These are phyloP conservation scores for Pyrrhoderma lamaoense DNA, from an alignment of 1,284 basidiomycete species.

Conservation along the genomic window DNA sequence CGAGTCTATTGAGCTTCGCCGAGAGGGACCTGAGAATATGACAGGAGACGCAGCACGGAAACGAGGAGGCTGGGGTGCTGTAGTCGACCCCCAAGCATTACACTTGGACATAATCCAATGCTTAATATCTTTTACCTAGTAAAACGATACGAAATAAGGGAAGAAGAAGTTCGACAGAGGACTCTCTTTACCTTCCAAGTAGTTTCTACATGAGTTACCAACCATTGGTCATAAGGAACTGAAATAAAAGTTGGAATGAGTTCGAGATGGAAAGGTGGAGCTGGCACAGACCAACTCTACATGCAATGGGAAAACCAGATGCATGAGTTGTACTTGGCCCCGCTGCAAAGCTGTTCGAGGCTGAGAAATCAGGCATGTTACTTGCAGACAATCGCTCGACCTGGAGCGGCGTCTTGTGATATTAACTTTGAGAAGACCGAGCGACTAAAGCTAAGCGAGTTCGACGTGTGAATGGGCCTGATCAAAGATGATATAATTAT, in stretches of 20 bases:
- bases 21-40: constrained; percentile 39
- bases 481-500: no score
- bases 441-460: no score
- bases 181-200: constrained; percentile 34
- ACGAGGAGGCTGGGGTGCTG: constrained; percentile 32
- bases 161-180: not conserved
- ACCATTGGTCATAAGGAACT: constrained; percentile 70
- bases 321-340: no score
- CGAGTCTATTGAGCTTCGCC: constrained; percentile 16
- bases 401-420: no score
- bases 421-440: no score
- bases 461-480: no score
- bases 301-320: constrained; percentile 13
- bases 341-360: no score
- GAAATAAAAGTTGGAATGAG: not conserved
- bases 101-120: constrained; percentile 53
- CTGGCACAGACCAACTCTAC: constrained; percentile 10
- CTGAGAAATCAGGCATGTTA: no score
- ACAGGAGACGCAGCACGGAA: constrained; percentile 50
- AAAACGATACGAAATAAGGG: not conserved
- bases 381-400: no score
- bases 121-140: constrained; percentile 46
- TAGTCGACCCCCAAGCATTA: constrained; percentile 30
- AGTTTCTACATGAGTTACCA: constrained; percentile 54
- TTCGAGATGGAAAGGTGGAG: not conserved